Evolutionary conservation across 2,329 filamentous ascomycete genomes (phyloP), one percentile per base, ranked within the genome.

Genomic region (Fusarium cyanostomum): DNA sequence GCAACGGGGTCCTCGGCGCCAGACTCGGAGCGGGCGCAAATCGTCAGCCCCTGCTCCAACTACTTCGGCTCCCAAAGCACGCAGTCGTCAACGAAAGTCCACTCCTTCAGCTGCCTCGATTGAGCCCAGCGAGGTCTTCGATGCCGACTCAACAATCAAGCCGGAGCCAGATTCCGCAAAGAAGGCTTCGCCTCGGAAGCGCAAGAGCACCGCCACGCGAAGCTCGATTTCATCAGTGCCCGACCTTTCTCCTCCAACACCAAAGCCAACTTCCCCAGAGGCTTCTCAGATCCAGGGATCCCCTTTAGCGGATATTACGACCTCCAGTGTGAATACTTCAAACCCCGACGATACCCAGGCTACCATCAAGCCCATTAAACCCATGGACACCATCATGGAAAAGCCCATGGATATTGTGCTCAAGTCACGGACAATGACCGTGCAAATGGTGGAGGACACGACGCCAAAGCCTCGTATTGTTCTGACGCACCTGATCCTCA

Each of bases 331-430:
- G 69, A 93, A 92, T 74, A 63, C 59, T 13, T 64, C 63, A 13
- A 60, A 50, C 10, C 33, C 60, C 7, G 75, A 78, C 38, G 68
- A 74, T 5, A 73, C 72, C 1, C 70, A 69, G 44, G 68, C 71
- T 12, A 81, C 85, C 1, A 78, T 89, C 41, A 91, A 91, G 75
- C 90, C 91, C 34, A 86, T 94, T 71, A 91, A 89, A 66, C 83
- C 92, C 2, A 88, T 92, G 78, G 86, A 92, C 68, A 91, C 92
- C 1, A 82, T 92, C 56, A 78, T 97, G 67, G 93, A 97, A 72
- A 92, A 87, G 74, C 94, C 94, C 0, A 94, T 97, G 89, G 94
- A 97, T 71, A 97, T 98, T 67, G 88, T 96, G 44, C 82, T 96
- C 57, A 94, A 96, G 77, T 92, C 93, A 43, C 89, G 94, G 59